A percentile compares a stretch with the other conserved stretches of the same genome.
Evolutionary conservation across 2,329 filamentous ascomycete species (phyloP).

Genomic region (Pestalotiopsis sp.): DNA sequence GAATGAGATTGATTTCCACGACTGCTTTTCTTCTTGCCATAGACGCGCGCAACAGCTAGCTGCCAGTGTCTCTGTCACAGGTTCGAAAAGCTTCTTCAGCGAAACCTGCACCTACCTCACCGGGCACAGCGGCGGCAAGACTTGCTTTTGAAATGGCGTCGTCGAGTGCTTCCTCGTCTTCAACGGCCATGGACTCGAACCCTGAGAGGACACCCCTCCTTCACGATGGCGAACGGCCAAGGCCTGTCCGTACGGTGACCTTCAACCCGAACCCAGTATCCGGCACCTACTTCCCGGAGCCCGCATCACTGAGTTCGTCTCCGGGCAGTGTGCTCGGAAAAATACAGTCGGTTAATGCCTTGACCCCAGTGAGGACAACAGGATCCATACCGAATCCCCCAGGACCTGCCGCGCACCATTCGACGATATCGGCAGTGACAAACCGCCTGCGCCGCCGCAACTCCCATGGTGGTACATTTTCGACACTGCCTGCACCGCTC

Average conservation of each 20-base stretch:
- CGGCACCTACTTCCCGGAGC: constrained; percentile 59
- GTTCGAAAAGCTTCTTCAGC: not conserved
- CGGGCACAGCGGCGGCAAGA: not conserved
- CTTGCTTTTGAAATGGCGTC: constrained; percentile 22
- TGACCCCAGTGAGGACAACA: constrained; percentile 35
- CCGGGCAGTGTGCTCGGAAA: constrained; percentile 36
- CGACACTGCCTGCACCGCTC: constrained; percentile 39
- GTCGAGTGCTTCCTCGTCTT: constrained; percentile 24
- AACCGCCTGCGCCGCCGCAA: constrained; percentile 86
- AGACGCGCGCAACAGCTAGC: not conserved
- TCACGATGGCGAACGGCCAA: constrained; percentile 38
- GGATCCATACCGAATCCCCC: constrained; percentile 44
- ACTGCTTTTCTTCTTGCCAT: not conserved
- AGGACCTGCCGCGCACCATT: not conserved
- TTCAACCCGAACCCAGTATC: constrained; percentile 73
- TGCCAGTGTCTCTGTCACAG: not conserved
- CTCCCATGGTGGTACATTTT: constrained; percentile 69
- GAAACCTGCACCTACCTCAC: not conserved
- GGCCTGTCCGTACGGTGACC: constrained; percentile 67
- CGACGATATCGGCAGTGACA: constrained; percentile 75
- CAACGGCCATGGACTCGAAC: constrained; percentile 12
- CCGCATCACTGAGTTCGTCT: constrained; percentile 33
- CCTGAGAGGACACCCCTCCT: constrained; percentile 35
- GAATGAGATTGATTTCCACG: not conserved
- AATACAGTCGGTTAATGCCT: constrained; percentile 36